phyloP scores from a whole-genome alignment of 352 stramenopile genomes.

The Thalassiosira mediterranea region DNA sequence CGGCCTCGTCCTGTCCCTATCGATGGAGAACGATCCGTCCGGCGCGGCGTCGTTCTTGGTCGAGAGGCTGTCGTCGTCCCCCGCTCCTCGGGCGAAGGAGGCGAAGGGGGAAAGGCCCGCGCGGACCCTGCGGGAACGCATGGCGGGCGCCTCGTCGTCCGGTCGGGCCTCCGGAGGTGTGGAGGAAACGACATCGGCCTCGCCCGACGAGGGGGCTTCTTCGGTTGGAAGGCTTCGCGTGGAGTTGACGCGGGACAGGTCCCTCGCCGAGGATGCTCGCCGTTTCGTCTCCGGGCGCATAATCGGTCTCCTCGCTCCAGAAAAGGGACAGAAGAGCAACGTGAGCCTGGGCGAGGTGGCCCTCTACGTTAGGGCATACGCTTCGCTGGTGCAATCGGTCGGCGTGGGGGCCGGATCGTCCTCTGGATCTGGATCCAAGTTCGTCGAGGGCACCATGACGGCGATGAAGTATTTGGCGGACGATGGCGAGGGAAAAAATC shows the following conservation, averaged over 20 bases:
- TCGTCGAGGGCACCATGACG: slow-evolving; percentile 19
- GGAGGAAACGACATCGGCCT: too few relatives aligned
- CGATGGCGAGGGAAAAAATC: neutral
- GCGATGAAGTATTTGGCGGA: slow-evolving; percentile 19
- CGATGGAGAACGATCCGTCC: slow-evolving; percentile 38
- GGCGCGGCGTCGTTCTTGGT: slow-evolving; percentile 47
- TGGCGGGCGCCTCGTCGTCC: too few relatives aligned
- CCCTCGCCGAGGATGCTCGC: slow-evolving; percentile 15
- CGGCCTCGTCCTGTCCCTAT: slow-evolving; percentile 58
- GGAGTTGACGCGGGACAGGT: too few relatives aligned
- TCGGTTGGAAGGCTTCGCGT: too few relatives aligned
- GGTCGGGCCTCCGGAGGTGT: too few relatives aligned
- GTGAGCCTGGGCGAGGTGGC: slow-evolving; percentile 9
- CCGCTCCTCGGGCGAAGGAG: too few relatives aligned
- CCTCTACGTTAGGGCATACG: slow-evolving; percentile 23
- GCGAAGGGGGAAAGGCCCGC: too few relatives aligned
- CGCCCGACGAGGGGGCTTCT: too few relatives aligned
- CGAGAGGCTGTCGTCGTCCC: too few relatives aligned
- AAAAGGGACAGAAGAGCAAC: too few relatives aligned
- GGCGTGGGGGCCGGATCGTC: slow-evolving; percentile 8
- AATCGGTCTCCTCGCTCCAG: neutral
- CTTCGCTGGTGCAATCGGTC: slow-evolving; percentile 21
- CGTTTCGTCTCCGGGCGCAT: slow-evolving; percentile 14
- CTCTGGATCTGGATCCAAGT: slow-evolving; percentile 9
- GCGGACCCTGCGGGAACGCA: too few relatives aligned